These are phyloP conservation scores for Trametes pubescens DNA, from an alignment of 1,284 basidiomycete species.

Conservation along the genomic window DNA sequence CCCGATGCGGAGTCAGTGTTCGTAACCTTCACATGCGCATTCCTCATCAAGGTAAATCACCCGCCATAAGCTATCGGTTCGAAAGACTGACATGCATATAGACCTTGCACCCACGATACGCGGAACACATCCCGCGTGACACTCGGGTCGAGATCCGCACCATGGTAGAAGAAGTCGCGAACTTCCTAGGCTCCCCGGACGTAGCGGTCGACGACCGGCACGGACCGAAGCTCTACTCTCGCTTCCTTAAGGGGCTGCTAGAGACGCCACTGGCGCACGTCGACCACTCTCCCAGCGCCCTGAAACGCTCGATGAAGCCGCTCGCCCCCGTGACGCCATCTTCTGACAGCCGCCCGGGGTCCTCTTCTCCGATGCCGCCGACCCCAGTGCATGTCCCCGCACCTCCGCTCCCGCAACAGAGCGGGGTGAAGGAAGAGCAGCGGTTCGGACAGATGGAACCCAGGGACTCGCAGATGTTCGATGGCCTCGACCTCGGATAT, in stretches of 20 bases:
- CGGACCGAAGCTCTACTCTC: constrained; percentile 77
- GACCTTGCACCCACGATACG: constrained; percentile 79
- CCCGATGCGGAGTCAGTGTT: constrained; percentile 87
- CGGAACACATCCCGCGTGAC: constrained; percentile 60
- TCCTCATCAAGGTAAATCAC: constrained; percentile 72
- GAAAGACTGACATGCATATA: constrained; percentile 36
- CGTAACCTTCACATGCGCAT: constrained; percentile 84
- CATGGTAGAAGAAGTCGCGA: constrained; percentile 69
- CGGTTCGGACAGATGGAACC: constrained; percentile 6
- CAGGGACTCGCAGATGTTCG: constrained; percentile 24
- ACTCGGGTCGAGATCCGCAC: constrained; percentile 66
- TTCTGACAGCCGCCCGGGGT: constrained; percentile 13
- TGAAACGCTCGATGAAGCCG: constrained; percentile 28
- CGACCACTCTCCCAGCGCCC: constrained; percentile 39
- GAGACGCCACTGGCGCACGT: constrained; percentile 59
- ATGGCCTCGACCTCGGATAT: constrained; percentile 21
- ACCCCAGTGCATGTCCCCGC: constrained; percentile 2
- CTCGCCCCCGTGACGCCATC: constrained; percentile 19
- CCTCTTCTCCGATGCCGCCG: constrained; percentile 20
- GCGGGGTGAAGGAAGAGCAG: constrained; percentile 5
- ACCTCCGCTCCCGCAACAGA: not conserved
- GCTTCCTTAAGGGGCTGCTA: constrained; percentile 76
- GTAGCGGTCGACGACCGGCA: constrained; percentile 80
- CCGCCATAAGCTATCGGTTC: not conserved
- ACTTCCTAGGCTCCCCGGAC: constrained; percentile 69